Percentiles rank a stretch among this genome's conserved stretches.
phyloP scores from a whole-genome alignment of 1,284 basidiomycete species.

The Agroathelia rolfsii region DNA sequence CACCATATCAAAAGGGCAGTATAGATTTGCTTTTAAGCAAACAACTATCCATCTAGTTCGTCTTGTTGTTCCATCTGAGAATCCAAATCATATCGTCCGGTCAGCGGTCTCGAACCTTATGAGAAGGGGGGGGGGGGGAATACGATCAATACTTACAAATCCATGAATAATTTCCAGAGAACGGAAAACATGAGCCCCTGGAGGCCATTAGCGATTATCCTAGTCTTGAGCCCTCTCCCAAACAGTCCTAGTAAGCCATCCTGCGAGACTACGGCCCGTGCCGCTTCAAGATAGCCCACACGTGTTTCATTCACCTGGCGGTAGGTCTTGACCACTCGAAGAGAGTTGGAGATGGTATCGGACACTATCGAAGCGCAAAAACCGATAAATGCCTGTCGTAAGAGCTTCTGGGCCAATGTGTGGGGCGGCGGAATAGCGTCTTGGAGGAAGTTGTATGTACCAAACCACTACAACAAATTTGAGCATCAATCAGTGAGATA shows the following conservation, averaged over 20 bases:
- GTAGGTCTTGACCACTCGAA: constrained; percentile 90
- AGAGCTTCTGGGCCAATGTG: constrained; percentile 46
- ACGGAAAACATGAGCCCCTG: constrained; percentile 82
- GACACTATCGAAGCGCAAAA: constrained; percentile 76
- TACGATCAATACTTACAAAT: constrained; percentile 68
- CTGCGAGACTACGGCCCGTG: constrained; percentile 49
- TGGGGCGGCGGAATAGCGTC: constrained; percentile 48
- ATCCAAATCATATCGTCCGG: no score
- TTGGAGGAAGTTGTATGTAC: constrained; percentile 76
- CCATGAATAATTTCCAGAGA: constrained; percentile 78
- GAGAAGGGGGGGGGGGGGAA: no score
- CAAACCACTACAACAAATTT: constrained; percentile 71
- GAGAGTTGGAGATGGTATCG: constrained; percentile 76
- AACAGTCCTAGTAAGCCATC: constrained; percentile 65
- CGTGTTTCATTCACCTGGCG: constrained; percentile 78
- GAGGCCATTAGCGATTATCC: constrained; percentile 76
- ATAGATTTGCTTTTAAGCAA: no score
- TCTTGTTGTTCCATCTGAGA: no score
- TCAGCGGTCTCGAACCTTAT: no score
- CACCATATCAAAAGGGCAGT: no score
- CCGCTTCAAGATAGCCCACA: constrained; percentile 67
- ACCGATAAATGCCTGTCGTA: constrained; percentile 78
- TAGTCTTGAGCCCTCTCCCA: constrained; percentile 75
- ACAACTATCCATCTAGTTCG: no score
- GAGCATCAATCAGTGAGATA: no score